phyloP scores from a whole-genome alignment of 208 protist genomes.

The Crithidia brevicula region DNA sequence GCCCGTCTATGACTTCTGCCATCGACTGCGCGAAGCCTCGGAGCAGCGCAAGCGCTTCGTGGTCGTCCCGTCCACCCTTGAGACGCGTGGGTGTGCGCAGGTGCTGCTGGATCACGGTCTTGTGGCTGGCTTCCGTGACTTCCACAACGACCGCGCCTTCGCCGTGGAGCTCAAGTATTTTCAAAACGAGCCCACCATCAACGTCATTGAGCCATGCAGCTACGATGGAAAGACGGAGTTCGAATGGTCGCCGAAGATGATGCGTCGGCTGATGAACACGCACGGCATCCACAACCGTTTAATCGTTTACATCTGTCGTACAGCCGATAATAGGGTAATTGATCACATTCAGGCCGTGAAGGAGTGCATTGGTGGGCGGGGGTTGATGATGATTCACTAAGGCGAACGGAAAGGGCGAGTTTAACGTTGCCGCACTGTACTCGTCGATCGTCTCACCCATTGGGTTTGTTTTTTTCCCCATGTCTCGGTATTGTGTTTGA shows the following conservation, averaged over 20 bases:
- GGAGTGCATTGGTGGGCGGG: conserved; percentile 85
- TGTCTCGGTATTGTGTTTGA: too few species aligned
- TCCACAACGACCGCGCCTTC: conserved; percentile 92
- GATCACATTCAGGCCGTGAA: conserved; percentile 90
- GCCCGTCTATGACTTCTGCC: conserved; percentile 91
- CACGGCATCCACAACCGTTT: conserved; percentile 91
- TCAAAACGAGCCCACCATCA: conserved; percentile 86
- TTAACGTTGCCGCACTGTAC: not conserved
- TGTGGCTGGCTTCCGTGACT: conserved; percentile 90
- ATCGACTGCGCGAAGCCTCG: conserved; percentile 84
- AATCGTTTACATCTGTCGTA: conserved; percentile 84
- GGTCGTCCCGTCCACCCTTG: conserved; percentile 85
- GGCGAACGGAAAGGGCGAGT: not conserved
- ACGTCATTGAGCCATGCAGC: conserved; percentile 87
- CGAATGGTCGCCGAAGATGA: conserved; percentile 94
- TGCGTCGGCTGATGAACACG: conserved; percentile 83
- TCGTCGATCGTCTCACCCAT: too few species aligned
- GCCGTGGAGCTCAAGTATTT: conserved; percentile 94
- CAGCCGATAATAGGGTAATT: conserved; percentile 88
- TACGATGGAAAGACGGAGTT: conserved; percentile 91
- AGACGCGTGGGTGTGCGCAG: conserved; percentile 88
- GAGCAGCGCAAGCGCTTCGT: conserved; percentile 92
- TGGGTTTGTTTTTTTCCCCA: too few species aligned
- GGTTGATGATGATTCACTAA: conserved; percentile 91
- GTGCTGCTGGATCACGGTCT: conserved; percentile 90